Percentiles rank a stretch among this genome's conserved stretches.
Conservation (phyloP, 495 filamentous ascomycete genomes). For the Penicillium coprophilum region DNA sequence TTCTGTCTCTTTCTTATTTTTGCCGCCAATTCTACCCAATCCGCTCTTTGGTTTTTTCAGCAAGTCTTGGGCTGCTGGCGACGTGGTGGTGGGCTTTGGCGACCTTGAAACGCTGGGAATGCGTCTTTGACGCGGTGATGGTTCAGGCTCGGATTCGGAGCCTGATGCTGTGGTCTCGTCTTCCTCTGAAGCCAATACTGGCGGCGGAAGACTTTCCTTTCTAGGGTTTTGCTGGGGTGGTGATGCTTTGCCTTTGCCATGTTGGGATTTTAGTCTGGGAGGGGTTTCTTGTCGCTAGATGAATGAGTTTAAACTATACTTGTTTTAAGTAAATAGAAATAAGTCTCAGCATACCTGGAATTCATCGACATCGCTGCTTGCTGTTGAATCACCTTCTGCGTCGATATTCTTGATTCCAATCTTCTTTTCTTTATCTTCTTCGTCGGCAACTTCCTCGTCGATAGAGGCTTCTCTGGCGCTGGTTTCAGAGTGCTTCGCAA, state of each 20-base stretch:
- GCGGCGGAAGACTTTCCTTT: slow-evolving; percentile 9
- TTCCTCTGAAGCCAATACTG: background rate
- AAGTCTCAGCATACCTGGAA: slow-evolving; percentile 36
- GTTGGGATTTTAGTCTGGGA: slow-evolving; percentile 27
- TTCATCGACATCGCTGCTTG: slow-evolving; percentile 35
- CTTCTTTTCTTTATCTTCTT: background rate
- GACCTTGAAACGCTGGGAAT: slow-evolving; percentile 8
- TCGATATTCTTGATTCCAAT: background rate
- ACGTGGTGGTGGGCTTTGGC: background rate
- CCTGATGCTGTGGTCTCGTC: slow-evolving; percentile 23
- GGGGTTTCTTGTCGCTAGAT: slow-evolving; percentile 42
- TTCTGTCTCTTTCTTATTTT: background rate
- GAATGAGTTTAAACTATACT: slow-evolving; percentile 6
- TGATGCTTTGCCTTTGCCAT: background rate
- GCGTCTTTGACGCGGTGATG: slow-evolving; percentile 7
- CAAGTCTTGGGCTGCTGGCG: background rate
- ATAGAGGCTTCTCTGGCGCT: slow-evolving; percentile 2
- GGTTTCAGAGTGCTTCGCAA: slow-evolving; percentile 17
- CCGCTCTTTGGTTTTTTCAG: slow-evolving; percentile 24
- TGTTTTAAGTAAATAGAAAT: background rate
- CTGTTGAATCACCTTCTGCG: slow-evolving; percentile 20
- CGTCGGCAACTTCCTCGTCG: slow-evolving; percentile 6
- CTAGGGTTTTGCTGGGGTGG: slow-evolving; percentile 4
- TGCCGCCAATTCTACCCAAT: slow-evolving; percentile 14
- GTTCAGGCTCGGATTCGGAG: slow-evolving; percentile 20